Evolutionary conservation across 768 basidiomycete genomes (phyloP), one percentile per base, ranked within the genome.

Genomic region (Peribolospora baueri): DNA sequence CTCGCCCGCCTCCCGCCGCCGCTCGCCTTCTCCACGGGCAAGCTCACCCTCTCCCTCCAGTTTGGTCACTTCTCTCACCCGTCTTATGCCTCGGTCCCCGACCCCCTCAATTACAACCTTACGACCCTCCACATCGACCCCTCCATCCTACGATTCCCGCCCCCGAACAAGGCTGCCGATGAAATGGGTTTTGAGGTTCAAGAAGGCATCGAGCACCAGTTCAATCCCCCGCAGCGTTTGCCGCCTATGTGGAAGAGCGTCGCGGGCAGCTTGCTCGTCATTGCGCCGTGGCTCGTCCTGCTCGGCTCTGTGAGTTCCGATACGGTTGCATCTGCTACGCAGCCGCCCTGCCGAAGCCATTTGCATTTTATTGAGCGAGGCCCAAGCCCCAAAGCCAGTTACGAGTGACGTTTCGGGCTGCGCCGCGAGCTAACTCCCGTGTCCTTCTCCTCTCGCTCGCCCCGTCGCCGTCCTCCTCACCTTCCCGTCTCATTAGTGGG

Each of bases 111-210:
- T 2, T 58, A 54, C 49, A 25, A 25, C 25, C 25, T 25, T 25
- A 25, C 25, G 25, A 25, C 25, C 25, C 25, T 25, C 25, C 25
- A 1, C 25, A 25, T 25, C 25, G 25, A 25, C 25, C 25, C 25
- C 25, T 25, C 25, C 25, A 25, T 25, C 25, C 25, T 25, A 25
- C 25, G 25, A 25, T 25, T 1, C 25, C 25, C 25, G 25, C 57
- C 59, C 3, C 56, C 60, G 11, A 48, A 50, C 37, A 41, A 46
- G 8, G 53, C 51, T 58, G 2, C 60, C 60, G 5, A 41, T 14
- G 9, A 54, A 53, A 8, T 63, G 62, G 62, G 59, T 61, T 1
- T 63, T 60, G 62, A 63, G 60, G 5, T 59, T 60, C 50, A 45
- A 51, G 46, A 40, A 25, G 4, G 45, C 14, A 25, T 56, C 57